A percentile compares a stretch with the other conserved stretches of the same genome.
phyloP scores from a whole-genome alignment of 441 rosid genomes.

The Pelargonium fulgidum region DNA sequence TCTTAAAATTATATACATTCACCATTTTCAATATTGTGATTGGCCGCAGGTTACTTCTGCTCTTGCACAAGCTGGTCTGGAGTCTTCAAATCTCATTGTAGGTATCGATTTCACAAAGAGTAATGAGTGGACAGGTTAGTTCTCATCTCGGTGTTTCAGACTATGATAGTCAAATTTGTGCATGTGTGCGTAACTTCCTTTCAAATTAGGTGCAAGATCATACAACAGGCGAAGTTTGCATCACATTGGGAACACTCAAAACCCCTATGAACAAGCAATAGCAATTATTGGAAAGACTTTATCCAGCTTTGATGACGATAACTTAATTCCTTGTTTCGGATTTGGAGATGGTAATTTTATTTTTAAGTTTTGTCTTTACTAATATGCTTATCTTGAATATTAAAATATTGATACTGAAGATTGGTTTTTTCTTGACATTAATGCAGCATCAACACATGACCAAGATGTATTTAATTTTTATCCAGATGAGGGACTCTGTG shows the following conservation, averaged over 20 bases:
- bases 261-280: conserved; percentile 74
- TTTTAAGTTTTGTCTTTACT: neutral
- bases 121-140: conserved; percentile 73
- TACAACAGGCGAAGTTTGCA: conserved; percentile 62
- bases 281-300: conserved; percentile 65
- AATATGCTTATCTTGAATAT: neutral
- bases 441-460: conserved; percentile 67
- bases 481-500: conserved; percentile 46
- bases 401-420: conserved; percentile 11
- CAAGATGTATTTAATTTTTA: conserved; percentile 66
- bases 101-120: conserved; percentile 82
- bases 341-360: conserved; percentile 59
- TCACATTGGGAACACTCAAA: conserved; percentile 41
- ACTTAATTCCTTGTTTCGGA: conserved; percentile 67
- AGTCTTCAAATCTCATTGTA: conserved; percentile 70
- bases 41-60: conserved; percentile 58
- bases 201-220: conserved; percentile 44
- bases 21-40: conserved; percentile 22
- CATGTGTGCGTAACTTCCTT: conserved; percentile 4
- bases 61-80: conserved; percentile 60
- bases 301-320: conserved; percentile 68
- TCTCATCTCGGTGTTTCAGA: conserved; percentile 18
- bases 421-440: conserved; percentile 16
- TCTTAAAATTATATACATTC: neutral
- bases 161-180: conserved; percentile 55